Base-by-base conservation (phyloP, 768 basidiomycete genomes). In the Mycena albidolilacea region DNA sequence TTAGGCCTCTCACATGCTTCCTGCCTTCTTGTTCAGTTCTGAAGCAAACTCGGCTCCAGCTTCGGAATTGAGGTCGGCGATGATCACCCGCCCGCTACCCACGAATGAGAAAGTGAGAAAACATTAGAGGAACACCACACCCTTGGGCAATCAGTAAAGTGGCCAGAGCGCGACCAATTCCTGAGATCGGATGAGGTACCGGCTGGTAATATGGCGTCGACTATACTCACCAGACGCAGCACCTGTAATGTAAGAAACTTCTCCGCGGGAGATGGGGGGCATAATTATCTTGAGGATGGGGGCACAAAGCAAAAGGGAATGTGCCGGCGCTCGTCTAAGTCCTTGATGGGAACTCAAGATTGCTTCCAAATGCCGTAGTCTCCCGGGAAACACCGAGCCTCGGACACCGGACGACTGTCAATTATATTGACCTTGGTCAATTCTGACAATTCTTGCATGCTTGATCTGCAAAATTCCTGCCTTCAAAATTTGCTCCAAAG, bases 1-100 rank as follows among this genome's bases (percentile, higher is more conserved):
- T 62, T 46, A 62, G 39, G 7, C 19, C 19, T n/a, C 74, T 69
- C 59, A 77, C 77, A 73, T 39, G 69, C 69, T 72, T 44, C 68
- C 70, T 21, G 68, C 73, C 46, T 74, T 76, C 38, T 65, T 68
- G 61, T 77, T 77, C 38, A 77, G 66, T 48, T 77, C 72, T 15
- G 72, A 35, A 17, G 75, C 77, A 17, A 70, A 66, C 62, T 70
- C 57, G 15, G 75, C 37, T 19, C 60, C 75, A 21, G 57, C 67
- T 46, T 73, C 70, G 17, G 38, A 72, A 46, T 76, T 74, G 2
- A 76, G 44, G 41, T 77, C 75, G 10, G 73, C 75, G 23, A 77
- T 77, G 38, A 76, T 48, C 0, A 76, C 77, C 19, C 41, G 65
- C 5, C 72, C 77, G 15, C 77, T 77, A 6, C 14, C n/a, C 30